Percentiles rank a stretch among this genome's conserved stretches.
Conservation (phyloP, 208 protist species). For the Endotrypanum monterogeii region DNA sequence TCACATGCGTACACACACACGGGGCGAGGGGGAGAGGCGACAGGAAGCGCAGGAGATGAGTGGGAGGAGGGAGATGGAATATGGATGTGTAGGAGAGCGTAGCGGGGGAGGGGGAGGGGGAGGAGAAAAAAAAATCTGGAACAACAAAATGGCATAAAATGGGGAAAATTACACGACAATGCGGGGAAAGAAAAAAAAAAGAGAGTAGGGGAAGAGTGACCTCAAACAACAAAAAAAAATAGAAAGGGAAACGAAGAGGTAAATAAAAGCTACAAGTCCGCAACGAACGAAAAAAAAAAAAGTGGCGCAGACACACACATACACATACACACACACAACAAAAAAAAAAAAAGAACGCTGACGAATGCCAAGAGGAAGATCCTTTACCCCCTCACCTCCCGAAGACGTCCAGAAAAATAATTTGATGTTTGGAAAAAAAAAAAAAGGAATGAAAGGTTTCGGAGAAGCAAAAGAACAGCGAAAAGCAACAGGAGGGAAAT, state of each 20-base stretch:
- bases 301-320: background rate
- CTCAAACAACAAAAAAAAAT: too few relatives aligned
- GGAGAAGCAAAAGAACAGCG: too few relatives aligned
- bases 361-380: background rate
- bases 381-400: background rate
- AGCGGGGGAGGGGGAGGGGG: background rate
- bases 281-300: too few relatives aligned
- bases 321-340: background rate
- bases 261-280: background rate
- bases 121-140: background rate
- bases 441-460: background rate
- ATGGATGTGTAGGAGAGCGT: too few relatives aligned
- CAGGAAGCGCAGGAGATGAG: background rate
- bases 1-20: conserved; percentile 6
- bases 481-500: background rate
- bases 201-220: background rate
- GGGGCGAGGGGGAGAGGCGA: background rate
- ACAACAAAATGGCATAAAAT: background rate
- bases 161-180: background rate
- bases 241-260: background rate
- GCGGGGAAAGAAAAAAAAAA: background rate
- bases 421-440: background rate
- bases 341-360: background rate
- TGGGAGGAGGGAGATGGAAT: background rate
- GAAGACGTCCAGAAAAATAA: background rate